Conservation (phyloP, 2,329 filamentous ascomycete genomes). For the Aspergillus ruber region DNA sequence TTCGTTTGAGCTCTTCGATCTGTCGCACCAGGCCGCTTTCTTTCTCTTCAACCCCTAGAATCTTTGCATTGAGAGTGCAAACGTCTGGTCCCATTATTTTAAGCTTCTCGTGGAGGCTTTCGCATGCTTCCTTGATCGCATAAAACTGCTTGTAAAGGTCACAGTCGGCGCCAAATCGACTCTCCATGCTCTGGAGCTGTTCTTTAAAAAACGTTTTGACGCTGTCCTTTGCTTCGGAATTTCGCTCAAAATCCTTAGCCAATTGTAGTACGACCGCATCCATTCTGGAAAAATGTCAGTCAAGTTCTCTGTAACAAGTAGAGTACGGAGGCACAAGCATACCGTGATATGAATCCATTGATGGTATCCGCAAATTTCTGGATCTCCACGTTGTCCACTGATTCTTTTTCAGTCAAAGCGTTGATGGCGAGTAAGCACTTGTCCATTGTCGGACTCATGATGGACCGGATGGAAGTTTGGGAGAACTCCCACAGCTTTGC, state of each 20-base stretch:
- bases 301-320: not conserved
- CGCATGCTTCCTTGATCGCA: slow-evolving; percentile 11
- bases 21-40: slow-evolving; percentile 22
- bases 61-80: slow-evolving; percentile 9
- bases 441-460: slow-evolving; percentile 10
- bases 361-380: slow-evolving; percentile 13
- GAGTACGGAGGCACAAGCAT: slow-evolving; percentile 4
- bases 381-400: slow-evolving; percentile 10
- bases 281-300: slow-evolving; percentile 12
- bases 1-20: slow-evolving; percentile 16
- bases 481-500: slow-evolving; percentile 8
- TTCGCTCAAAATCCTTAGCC: slow-evolving; percentile 9
- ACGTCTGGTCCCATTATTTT: slow-evolving; percentile 13
- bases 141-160: slow-evolving; percentile 17
- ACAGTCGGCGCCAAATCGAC: slow-evolving; percentile 12
- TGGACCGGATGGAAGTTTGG: slow-evolving; percentile 9
- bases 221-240: slow-evolving; percentile 9
- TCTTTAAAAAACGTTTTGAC: slow-evolving; percentile 11
- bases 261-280: slow-evolving; percentile 12
- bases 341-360: slow-evolving; percentile 18
- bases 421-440: slow-evolving; percentile 11
- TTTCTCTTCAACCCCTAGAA: slow-evolving; percentile 17
- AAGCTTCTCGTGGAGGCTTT: slow-evolving; percentile 14
- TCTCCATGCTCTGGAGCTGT: slow-evolving; percentile 16
- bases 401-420: slow-evolving; percentile 10